phyloP scores from a whole-genome alignment of 345 rosid species.

The Hirschfeldia incana region DNA sequence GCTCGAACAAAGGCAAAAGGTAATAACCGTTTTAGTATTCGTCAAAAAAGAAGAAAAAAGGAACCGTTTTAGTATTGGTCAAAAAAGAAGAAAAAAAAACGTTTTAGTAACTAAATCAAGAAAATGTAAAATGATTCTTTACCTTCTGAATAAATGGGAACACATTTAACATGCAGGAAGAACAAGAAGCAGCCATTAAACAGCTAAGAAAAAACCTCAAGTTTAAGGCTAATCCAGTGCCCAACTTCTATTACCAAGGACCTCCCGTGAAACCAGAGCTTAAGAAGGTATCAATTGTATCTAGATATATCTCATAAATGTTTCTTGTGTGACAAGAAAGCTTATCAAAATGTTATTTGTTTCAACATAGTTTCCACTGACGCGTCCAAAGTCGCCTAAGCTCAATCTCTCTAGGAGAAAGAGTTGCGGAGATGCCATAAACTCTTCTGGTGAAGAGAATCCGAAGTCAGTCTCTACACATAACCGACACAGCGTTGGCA shows the following conservation, averaged over 20 bases:
- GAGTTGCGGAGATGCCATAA: slow-evolving; percentile 68
- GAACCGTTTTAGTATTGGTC: too few species aligned
- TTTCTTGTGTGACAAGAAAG: slow-evolving; percentile 23
- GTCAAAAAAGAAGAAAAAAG: too few species aligned
- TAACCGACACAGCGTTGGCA: slow-evolving; percentile 62
- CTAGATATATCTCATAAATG: neutral
- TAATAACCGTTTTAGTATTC: neutral
- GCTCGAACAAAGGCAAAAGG: slow-evolving; percentile 60
- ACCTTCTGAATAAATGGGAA: neutral
- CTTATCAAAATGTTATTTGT: neutral
- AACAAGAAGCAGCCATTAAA: slow-evolving; percentile 87
- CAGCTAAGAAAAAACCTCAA: slow-evolving; percentile 76
- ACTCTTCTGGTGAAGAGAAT: slow-evolving; percentile 49
- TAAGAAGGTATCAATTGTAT: slow-evolving; percentile 60
- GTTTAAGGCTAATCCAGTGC: slow-evolving; percentile 85
- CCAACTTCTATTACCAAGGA: slow-evolving; percentile 78
- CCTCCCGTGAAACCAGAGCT: slow-evolving; percentile 79
- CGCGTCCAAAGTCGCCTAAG: slow-evolving; percentile 71
- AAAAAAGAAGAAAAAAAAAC: too few species aligned
- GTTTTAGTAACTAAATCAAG: neutral
- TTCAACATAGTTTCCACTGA: slow-evolving; percentile 63
- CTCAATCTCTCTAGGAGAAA: slow-evolving; percentile 56
- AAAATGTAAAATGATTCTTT: neutral
- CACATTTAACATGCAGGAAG: slow-evolving; percentile 55
- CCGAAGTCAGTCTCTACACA: slow-evolving; percentile 48